phyloP scores from a whole-genome alignment of 1,139 yeast genomes.

The Sugiyamaella pinicola region DNA sequence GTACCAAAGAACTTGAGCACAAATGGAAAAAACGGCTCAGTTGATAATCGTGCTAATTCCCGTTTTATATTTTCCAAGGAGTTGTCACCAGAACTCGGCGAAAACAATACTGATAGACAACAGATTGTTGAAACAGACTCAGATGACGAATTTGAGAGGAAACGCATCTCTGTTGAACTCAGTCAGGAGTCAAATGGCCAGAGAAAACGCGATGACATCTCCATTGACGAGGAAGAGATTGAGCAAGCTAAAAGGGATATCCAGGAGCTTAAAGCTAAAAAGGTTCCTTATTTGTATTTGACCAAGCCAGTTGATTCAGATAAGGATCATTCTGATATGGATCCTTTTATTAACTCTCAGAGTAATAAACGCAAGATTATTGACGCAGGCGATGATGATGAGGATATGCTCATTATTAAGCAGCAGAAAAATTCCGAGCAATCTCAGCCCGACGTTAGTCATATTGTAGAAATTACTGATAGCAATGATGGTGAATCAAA shows the following conservation, averaged over 20 bases:
- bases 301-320: background rate
- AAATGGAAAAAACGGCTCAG: background rate
- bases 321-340: background rate
- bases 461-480: background rate
- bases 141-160: background rate
- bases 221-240: background rate
- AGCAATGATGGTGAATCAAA: slow-evolving; percentile 4
- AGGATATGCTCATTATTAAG: background rate
- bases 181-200: background rate
- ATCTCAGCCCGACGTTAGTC: background rate
- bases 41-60: background rate
- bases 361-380: background rate
- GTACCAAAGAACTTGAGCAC: background rate
- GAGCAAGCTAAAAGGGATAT: slow-evolving; percentile 1
- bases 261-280: slow-evolving; percentile 1
- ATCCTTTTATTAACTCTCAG: background rate
- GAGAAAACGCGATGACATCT: background rate
- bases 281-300: background rate
- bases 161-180: background rate
- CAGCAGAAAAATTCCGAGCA: background rate
- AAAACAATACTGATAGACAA: background rate
- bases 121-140: background rate
- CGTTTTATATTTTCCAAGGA: background rate
- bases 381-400: background rate
- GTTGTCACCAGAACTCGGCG: slow-evolving; percentile 6